Evolutionary conservation across 2,329 filamentous ascomycete genomes (phyloP).

Genomic region (Zymoseptoria brevis): DNA sequence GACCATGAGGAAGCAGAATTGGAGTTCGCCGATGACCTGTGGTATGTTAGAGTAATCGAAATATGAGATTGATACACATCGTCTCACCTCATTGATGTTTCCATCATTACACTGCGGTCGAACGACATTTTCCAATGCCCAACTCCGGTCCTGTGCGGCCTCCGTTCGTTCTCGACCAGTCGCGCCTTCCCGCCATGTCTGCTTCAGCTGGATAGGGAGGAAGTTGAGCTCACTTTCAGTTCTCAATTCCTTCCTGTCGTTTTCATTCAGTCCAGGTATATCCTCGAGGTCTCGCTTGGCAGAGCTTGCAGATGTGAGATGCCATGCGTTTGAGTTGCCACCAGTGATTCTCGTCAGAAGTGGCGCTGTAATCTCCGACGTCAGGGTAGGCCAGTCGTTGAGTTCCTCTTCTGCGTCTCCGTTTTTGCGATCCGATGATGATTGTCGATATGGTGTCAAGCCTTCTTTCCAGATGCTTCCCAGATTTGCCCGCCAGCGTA

Average conservation of each 20-base stretch:
- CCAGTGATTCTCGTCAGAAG: slow-evolving; percentile 47
- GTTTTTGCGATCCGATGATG: slow-evolving; percentile 19
- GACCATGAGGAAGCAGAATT: slow-evolving; percentile 56
- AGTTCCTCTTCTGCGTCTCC: slow-evolving; percentile 32
- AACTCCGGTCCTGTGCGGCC: slow-evolving; percentile 54
- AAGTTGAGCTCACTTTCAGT: slow-evolving; percentile 44
- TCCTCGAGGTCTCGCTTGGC: slow-evolving; percentile 49
- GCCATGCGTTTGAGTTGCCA: slow-evolving; percentile 43
- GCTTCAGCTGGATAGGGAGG: slow-evolving; percentile 52
- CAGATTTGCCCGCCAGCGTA: slow-evolving; percentile 49
- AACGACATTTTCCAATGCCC: slow-evolving; percentile 51
- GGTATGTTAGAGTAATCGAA: background rate
- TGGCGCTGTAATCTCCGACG: slow-evolving; percentile 39
- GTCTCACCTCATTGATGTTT: slow-evolving; percentile 14
- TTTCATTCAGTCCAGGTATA: slow-evolving; percentile 48
- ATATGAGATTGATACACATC: background rate
- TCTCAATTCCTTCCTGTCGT: slow-evolving; percentile 26
- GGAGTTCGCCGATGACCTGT: slow-evolving; percentile 48
- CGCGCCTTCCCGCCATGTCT: slow-evolving; percentile 54
- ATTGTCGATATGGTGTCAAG: slow-evolving; percentile 41
- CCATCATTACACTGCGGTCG: slow-evolving; percentile 32
- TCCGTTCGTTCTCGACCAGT: slow-evolving; percentile 55
- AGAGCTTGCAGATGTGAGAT: slow-evolving; percentile 50
- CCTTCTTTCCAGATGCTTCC: slow-evolving; percentile 49
- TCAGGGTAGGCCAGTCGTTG: slow-evolving; percentile 48